Conservation (phyloP, 139 green algal genomes). For the Chlamydomonas schloesseri region DNA sequence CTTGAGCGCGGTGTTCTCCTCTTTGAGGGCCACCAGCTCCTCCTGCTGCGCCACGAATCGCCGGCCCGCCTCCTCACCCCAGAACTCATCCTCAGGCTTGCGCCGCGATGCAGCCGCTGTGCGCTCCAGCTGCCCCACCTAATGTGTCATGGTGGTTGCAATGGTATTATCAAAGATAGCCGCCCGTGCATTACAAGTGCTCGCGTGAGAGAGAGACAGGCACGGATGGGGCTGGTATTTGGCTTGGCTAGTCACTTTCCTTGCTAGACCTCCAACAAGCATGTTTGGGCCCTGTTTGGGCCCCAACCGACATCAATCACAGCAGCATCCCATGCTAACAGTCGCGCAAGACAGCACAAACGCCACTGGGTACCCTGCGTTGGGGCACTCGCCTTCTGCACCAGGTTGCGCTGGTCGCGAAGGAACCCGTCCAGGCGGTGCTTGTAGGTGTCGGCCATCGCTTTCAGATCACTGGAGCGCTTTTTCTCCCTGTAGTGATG, state of each 20-base stretch:
- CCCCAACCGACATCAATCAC: no score
- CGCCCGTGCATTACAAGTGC: no score
- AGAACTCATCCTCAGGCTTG: conserved; percentile 66
- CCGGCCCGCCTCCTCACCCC: conserved; percentile 64
- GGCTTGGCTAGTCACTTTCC: no score
- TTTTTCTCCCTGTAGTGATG: conserved; percentile 69
- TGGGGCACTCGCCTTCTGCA: conserved; percentile 46
- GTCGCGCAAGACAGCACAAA: no score
- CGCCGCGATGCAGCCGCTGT: background rate
- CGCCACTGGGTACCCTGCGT: no score
- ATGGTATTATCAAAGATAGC: no score
- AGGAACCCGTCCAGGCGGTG: conserved; percentile 61
- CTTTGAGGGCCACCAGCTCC: conserved; percentile 67
- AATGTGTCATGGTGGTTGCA: no score
- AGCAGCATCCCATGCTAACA: no score
- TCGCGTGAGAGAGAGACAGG: no score
- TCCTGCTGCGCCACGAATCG: conserved; percentile 77
- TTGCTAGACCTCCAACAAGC: no score
- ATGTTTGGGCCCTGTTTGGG: no score
- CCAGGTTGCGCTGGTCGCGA: conserved; percentile 67
- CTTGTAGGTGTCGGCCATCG: conserved; percentile 60
- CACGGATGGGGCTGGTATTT: no score
- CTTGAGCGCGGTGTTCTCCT: conserved; percentile 57
- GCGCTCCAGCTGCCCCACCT: conserved; percentile 53
- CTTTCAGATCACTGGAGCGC: conserved; percentile 54